Evolutionary conservation across 177 flowering plant species (phyloP).

Genomic region (Telopea speciosissima): DNA sequence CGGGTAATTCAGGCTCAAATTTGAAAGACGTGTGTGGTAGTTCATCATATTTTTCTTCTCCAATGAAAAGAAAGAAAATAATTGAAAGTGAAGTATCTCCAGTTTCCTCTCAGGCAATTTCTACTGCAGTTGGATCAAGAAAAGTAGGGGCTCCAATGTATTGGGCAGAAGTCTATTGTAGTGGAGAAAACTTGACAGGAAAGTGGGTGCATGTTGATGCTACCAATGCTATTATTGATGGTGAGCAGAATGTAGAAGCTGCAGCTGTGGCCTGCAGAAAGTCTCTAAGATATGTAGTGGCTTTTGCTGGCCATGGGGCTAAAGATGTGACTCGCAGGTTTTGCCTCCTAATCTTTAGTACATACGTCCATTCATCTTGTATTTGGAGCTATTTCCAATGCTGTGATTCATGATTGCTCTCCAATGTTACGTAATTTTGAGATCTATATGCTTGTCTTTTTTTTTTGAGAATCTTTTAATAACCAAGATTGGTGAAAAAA

Average conservation of each 20-base stretch:
- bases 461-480: too few relatives aligned
- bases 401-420: too few relatives aligned
- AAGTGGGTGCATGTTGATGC: conserved; percentile 98
- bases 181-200: conserved; percentile 79
- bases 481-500: too few relatives aligned
- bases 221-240: conserved; percentile 72
- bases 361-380: too few relatives aligned
- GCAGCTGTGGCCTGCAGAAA: conserved; percentile 78
- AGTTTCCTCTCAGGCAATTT: conserved; percentile 38
- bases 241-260: conserved; percentile 79
- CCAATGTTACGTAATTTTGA: too few relatives aligned
- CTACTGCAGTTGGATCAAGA: conserved; percentile 74
- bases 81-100: conserved; percentile 35
- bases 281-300: conserved; percentile 87
- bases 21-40: conserved; percentile 16
- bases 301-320: conserved; percentile 91
- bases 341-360: neutral
- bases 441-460: too few relatives aligned
- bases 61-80: conserved; percentile 37
- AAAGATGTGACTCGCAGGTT: conserved; percentile 99
- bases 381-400: too few relatives aligned
- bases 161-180: conserved; percentile 94
- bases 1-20: conserved; percentile 12
- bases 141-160: conserved; percentile 75
- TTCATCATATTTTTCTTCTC: conserved; percentile 24